A percentile compares a stretch with the other conserved stretches of the same genome.
Conservation (phyloP, 192 early-diverging fungal species). For the Coemansia sp. region DNA sequence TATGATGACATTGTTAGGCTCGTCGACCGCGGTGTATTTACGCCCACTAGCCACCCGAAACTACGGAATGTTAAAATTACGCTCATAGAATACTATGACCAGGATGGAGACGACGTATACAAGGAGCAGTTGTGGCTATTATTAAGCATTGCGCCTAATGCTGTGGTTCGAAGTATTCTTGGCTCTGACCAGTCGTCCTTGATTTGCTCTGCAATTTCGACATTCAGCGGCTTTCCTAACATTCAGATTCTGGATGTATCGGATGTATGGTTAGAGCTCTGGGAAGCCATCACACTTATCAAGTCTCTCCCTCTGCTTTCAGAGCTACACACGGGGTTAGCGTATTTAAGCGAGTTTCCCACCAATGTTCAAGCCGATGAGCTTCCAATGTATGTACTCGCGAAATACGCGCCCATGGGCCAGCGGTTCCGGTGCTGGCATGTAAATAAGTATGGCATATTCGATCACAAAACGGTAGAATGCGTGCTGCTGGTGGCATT, state of each 20-base stretch:
- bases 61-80: neutral
- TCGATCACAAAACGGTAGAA: neutral
- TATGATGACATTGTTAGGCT: neutral
- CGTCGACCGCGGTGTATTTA: neutral
- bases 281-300: neutral
- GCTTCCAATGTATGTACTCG: neutral
- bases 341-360: neutral
- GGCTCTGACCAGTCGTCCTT: neutral
- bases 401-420: neutral
- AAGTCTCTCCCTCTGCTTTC: neutral
- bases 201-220: neutral
- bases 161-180: neutral
- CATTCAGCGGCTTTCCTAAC: neutral
- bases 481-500: neutral
- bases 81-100: too few species aligned
- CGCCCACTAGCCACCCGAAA: neutral
- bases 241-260: neutral
- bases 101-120: too few species aligned
- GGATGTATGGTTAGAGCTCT: too few species aligned
- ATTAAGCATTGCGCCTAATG: neutral
- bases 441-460: neutral
- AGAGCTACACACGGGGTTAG: neutral
- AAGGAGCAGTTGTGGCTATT: neutral
- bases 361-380: too few species aligned
- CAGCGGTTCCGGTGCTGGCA: neutral